Evolutionary conservation across 306 rosid species (phyloP).

Genomic region (Vachellia collinsii): DNA sequence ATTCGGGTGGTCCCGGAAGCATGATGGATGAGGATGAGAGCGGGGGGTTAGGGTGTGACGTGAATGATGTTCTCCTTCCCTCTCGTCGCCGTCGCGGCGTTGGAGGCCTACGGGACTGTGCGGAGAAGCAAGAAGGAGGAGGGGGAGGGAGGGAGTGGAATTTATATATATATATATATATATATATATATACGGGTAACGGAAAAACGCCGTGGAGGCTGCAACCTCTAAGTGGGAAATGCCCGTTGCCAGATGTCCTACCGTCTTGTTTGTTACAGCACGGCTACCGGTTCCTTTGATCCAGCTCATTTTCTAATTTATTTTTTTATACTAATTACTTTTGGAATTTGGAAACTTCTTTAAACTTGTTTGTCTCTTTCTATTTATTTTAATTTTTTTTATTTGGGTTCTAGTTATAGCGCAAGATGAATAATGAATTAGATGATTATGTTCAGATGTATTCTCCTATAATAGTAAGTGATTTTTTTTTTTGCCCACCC

Average conservation of each 20-base stretch:
- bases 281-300: background rate
- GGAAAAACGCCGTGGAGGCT: background rate
- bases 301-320: slow-evolving; percentile 9
- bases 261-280: background rate
- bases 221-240: slow-evolving; percentile 15
- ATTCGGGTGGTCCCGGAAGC: background rate
- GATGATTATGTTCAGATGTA: no score
- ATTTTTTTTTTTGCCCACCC: no score
- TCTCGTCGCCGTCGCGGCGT: background rate
- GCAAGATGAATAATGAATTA: no score
- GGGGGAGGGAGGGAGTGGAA: background rate
- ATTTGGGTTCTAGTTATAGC: background rate
- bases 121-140: background rate
- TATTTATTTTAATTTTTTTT: background rate
- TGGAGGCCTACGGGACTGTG: background rate
- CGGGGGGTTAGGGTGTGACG: background rate
- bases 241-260: background rate
- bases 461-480: no score
- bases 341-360: background rate
- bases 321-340: background rate
- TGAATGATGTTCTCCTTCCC: background rate
- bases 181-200: slow-evolving; percentile 2
- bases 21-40: background rate
- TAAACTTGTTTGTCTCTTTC: background rate
- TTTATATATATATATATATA: background rate